Conservation (phyloP, 768 basidiomycete species). For the Lyophyllum shimeji region DNA sequence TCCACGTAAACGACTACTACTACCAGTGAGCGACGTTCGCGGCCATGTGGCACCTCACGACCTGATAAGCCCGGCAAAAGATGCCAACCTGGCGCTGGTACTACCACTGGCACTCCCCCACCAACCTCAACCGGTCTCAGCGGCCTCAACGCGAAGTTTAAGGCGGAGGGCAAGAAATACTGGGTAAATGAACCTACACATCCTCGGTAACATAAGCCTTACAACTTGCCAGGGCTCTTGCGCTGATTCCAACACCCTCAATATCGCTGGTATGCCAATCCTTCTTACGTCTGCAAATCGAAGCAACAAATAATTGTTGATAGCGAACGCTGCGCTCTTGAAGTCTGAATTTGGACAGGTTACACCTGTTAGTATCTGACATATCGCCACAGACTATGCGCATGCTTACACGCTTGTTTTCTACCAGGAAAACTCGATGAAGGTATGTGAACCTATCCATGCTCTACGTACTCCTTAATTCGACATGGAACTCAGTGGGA, state of each 20-base stretch:
- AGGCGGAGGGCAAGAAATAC: slow-evolving; percentile 28
- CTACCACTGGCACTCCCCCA: slow-evolving; percentile 16
- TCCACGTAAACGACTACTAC: slow-evolving; percentile 29
- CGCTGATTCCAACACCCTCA: slow-evolving; percentile 30
- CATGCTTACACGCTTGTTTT: not conserved
- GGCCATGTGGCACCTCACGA: not conserved
- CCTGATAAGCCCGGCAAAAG: slow-evolving; percentile 11
- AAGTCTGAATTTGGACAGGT: slow-evolving; percentile 37
- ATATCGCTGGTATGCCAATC: slow-evolving; percentile 23
- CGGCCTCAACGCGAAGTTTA: slow-evolving; percentile 21
- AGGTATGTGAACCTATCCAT: slow-evolving; percentile 17
- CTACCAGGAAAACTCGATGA: slow-evolving; percentile 23
- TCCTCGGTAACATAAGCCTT: not conserved
- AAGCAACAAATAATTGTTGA: not conserved
- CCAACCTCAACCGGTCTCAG: slow-evolving; percentile 17
- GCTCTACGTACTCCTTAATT: not conserved
- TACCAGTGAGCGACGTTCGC: slow-evolving; percentile 15
- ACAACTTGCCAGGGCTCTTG: slow-evolving; percentile 24
- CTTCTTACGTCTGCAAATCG: not conserved
- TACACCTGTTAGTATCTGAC: slow-evolving; percentile 27
- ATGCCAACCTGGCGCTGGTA: slow-evolving; percentile 28
- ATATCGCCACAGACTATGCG: not conserved
- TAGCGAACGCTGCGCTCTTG: slow-evolving; percentile 31
- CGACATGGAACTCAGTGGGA: slow-evolving; percentile 27
- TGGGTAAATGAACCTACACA: slow-evolving; percentile 16